phyloP scores from a whole-genome alignment of 768 basidiomycete species.

The Podaxis sp. region DNA sequence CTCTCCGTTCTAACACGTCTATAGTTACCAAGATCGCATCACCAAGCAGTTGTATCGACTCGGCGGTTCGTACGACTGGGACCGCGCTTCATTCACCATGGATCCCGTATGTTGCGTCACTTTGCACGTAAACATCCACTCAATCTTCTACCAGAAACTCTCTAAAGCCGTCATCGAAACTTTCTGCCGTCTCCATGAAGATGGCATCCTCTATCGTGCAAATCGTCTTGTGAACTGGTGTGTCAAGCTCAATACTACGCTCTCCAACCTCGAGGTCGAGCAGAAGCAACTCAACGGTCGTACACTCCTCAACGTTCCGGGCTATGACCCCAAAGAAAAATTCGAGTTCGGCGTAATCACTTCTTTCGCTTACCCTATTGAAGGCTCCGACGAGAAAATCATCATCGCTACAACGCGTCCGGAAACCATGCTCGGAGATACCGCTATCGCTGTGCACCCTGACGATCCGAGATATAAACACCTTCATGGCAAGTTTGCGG shows the following conservation, averaged over 20 bases:
- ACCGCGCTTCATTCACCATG: conserved; percentile 95
- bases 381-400: conserved; percentile 90
- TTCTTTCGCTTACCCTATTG: conserved; percentile 93
- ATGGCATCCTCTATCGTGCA: conserved; percentile 90
- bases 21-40: conserved; percentile 90
- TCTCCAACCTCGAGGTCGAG: conserved; percentile 99
- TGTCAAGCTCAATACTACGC: conserved; percentile 89
- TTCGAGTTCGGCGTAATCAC: conserved; percentile 97
- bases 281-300: conserved; percentile 86
- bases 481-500: conserved; percentile 89
- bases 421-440: conserved; percentile 98
- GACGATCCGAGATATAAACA: conserved; percentile 92
- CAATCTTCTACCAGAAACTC: conserved; percentile 44
- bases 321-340: conserved; percentile 92
- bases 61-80: conserved; percentile 95
- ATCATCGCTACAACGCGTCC: conserved; percentile 97
- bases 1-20: neutral
- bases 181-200: conserved; percentile 89
- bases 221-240: conserved; percentile 99
- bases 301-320: conserved; percentile 87
- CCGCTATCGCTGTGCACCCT: conserved; percentile 95
- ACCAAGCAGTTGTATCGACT: conserved; percentile 85
- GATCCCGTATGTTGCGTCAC: conserved; percentile 55
- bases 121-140: neutral
- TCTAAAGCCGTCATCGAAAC: conserved; percentile 89